A percentile compares a stretch with the other conserved stretches of the same genome.
Conservation (phyloP, 1,284 basidiomycete species). For the Cutaneotrichosporon cavernicola region DNA sequence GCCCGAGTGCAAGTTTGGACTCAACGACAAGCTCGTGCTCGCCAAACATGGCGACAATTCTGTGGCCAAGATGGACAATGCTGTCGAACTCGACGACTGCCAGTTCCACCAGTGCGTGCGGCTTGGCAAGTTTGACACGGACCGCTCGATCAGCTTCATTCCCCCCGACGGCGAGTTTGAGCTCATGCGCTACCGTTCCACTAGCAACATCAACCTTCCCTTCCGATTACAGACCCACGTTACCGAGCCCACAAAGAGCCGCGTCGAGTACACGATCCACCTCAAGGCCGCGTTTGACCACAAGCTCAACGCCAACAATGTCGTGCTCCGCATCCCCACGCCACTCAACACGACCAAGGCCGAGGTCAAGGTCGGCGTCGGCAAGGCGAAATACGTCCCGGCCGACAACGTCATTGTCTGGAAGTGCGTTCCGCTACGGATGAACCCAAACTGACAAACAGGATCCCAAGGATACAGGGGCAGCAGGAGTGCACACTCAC, state of each 20-base stretch:
- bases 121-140: constrained; percentile 88
- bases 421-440: constrained; percentile 68
- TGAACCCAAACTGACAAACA: constrained; percentile 45
- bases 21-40: constrained; percentile 96
- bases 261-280: constrained; percentile 87
- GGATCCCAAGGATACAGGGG: constrained; percentile 88
- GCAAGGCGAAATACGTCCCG: constrained; percentile 96
- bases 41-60: constrained; percentile 71
- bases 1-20: constrained; percentile 95
- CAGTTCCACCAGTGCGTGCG: constrained; percentile 99
- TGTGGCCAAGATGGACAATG: constrained; percentile 62
- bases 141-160: constrained; percentile 90
- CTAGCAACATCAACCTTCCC: constrained; percentile 92
- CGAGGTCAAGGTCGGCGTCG: constrained; percentile 82
- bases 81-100: constrained; percentile 94
- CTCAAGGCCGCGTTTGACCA: constrained; percentile 85
- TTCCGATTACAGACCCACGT: constrained; percentile 87
- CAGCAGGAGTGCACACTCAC: constrained; percentile 84
- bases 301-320: constrained; percentile 89
- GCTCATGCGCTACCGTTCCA: constrained; percentile 97
- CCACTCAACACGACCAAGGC: constrained; percentile 90
- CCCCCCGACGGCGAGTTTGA: constrained; percentile 99
- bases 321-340: constrained; percentile 90
- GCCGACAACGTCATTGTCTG: constrained; percentile 93
- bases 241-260: constrained; percentile 84